A percentile compares a stretch with the other conserved stretches of the same genome.
Conservation (phyloP, 1,284 basidiomycete species). For the Dichomitus squalens region DNA sequence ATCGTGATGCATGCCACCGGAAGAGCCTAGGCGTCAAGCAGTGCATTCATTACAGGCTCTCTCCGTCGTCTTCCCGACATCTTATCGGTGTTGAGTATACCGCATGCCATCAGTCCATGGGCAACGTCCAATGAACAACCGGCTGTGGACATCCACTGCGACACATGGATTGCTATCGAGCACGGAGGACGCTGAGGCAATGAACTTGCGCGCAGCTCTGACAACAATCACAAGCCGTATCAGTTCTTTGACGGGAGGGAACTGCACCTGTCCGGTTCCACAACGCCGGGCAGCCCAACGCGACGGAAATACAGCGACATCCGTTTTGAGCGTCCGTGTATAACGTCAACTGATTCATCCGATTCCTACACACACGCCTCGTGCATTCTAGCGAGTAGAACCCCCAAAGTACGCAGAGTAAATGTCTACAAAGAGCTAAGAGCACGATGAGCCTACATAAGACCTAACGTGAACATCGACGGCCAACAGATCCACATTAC, state of each 20-base stretch:
- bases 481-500: neutral
- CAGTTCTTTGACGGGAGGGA: slow-evolving; percentile 16
- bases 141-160: neutral
- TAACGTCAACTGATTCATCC: slow-evolving; percentile 9
- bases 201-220: slow-evolving; percentile 13
- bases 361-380: neutral
- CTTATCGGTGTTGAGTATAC: neutral
- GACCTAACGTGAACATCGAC: slow-evolving; percentile 11
- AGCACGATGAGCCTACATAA: slow-evolving; percentile 8
- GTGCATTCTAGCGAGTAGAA: neutral
- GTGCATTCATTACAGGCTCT: neutral
- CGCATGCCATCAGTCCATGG: neutral
- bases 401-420: neutral
- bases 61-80: neutral
- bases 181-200: slow-evolving; percentile 2
- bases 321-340: neutral
- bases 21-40: neutral
- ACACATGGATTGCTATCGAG: neutral
- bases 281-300: slow-evolving; percentile 1
- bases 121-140: neutral
- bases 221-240: slow-evolving; percentile 21
- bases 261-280: slow-evolving; percentile 11
- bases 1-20: slow-evolving; percentile 4
- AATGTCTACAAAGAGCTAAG: slow-evolving; percentile 3
- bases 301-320: neutral